Percentiles rank a stretch among this genome's conserved stretches.
These are phyloP conservation scores for Kodamaea plutei DNA, from an alignment of 1,139 yeast genomes.

Conservation along the genomic window DNA sequence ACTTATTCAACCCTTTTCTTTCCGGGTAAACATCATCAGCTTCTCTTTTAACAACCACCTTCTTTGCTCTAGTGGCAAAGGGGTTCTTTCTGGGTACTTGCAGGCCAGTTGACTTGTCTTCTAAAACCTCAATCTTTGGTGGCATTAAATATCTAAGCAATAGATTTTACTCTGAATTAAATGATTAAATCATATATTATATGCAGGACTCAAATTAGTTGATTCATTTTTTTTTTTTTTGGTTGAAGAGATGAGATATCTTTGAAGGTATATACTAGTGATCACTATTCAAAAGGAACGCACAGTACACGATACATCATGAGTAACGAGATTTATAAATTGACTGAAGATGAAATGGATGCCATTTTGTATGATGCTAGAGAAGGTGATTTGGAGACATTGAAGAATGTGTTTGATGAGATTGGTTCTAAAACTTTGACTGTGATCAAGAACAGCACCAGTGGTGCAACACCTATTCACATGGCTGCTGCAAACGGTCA, in stretches of 20 bases:
- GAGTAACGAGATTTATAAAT: constrained; percentile 13
- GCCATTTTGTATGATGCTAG: constrained; percentile 80
- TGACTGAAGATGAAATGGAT: constrained; percentile 75
- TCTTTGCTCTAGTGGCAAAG: constrained; percentile 23
- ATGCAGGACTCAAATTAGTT: background rate
- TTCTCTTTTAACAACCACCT: constrained; percentile 30
- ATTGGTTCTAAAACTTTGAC: constrained; percentile 49
- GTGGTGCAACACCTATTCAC: constrained; percentile 76
- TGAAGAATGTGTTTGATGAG: constrained; percentile 63
- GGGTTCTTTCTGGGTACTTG: constrained; percentile 27
- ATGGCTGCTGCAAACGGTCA: constrained; percentile 97
- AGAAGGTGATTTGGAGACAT: constrained; percentile 75
- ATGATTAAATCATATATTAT: background rate
- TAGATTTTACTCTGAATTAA: too few relatives aligned
- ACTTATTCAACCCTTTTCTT: constrained; percentile 35
- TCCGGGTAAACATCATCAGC: constrained; percentile 33
- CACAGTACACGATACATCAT: too few relatives aligned
- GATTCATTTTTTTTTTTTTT: background rate
- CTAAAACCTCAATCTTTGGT: constrained; percentile 26
- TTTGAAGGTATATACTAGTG: too few relatives aligned
- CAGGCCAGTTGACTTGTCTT: constrained; percentile 1
- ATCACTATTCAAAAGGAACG: too few relatives aligned
- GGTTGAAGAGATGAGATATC: background rate
- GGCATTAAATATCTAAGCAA: constrained; percentile 13
- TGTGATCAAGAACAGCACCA: constrained; percentile 56